Evolutionary conservation across 179 eudicot genomes (phyloP).

Genomic region (Silene vulgaris): DNA sequence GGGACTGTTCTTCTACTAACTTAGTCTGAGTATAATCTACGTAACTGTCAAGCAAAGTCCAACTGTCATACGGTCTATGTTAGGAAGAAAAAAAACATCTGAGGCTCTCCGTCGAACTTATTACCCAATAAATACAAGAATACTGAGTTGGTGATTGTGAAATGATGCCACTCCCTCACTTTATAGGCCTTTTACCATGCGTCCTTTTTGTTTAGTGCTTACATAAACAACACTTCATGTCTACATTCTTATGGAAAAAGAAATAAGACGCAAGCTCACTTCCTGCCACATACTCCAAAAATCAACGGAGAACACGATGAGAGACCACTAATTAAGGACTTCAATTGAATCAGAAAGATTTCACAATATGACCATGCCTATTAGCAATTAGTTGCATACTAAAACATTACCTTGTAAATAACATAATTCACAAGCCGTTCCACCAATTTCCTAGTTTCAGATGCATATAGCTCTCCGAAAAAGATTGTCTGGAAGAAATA

Average conservation of each 20-base stretch:
- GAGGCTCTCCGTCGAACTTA: neutral
- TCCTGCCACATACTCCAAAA: neutral
- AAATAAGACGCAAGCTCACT: neutral
- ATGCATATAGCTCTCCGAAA: conserved; percentile 61
- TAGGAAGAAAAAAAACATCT: neutral
- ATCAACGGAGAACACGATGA: conserved; percentile 15
- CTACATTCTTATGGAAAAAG: neutral
- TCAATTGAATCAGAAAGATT: neutral
- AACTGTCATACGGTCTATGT: neutral
- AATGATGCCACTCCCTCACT: neutral
- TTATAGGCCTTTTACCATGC: neutral
- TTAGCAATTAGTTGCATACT: conserved; percentile 7
- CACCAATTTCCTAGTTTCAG: conserved; percentile 76
- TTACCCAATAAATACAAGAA: neutral
- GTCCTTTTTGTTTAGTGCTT: neutral
- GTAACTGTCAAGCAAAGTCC: neutral
- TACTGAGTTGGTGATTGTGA: neutral
- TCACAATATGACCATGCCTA: conserved; percentile 1
- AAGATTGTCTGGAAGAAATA: conserved; percentile 64
- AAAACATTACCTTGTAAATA: conserved; percentile 64
- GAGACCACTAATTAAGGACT: neutral
- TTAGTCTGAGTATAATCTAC: neutral
- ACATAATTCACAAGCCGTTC: conserved; percentile 80
- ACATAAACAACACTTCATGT: neutral
- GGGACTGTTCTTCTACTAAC: neutral